Base-by-base conservation (phyloP, 1,139 yeast genomes). In the Lodderomyces orthopsilosis region DNA sequence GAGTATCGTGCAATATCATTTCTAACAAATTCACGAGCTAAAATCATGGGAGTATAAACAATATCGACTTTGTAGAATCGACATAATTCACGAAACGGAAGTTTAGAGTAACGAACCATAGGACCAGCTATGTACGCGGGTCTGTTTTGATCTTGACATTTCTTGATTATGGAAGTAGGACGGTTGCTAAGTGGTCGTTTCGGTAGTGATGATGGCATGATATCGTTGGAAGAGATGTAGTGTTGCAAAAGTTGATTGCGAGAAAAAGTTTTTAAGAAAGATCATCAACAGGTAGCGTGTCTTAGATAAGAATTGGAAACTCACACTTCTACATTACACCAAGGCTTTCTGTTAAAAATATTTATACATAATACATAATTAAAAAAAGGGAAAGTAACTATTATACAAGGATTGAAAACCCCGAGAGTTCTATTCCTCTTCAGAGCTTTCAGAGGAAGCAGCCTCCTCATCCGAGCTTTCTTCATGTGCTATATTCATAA, bases 61-160 rank as follows among this genome's bases (percentile, higher is more conserved):
- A 93, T 82, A 58, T 91, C 96, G 37, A 83, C 80, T 45, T 77
- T 71, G 59, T 81, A 90, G 41, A 83, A 81, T 35, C 96, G 74
- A 12, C 91, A 79, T 5, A 88, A 66, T 48, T 87, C 87, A 40
- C 98, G 75, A 58, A 93, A 93, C 3, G 98, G 96, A 35, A 94
- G 75, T 62, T 93, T 93, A 1, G 96, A 89, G 67, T 93, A 93
- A 43, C 98, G 72, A 1, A 93, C 98, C 98, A 93, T 93, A 6
- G 98, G 98, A 0, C 98, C 98, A 0, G 95, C 93, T 13, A 93
- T 77, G n/a, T 36, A 24, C 3, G 30, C 38, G 9, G 30, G 38
- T 24, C 38, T 30, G 7, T 24, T 24, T 24, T 36, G 30, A 6
- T 22, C 38, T 21, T 24, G 27, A 22, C 38, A 36, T 24, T 15